phyloP scores from a whole-genome alignment of 1,284 basidiomycete species.

The Apiotrichum siamense region DNA sequence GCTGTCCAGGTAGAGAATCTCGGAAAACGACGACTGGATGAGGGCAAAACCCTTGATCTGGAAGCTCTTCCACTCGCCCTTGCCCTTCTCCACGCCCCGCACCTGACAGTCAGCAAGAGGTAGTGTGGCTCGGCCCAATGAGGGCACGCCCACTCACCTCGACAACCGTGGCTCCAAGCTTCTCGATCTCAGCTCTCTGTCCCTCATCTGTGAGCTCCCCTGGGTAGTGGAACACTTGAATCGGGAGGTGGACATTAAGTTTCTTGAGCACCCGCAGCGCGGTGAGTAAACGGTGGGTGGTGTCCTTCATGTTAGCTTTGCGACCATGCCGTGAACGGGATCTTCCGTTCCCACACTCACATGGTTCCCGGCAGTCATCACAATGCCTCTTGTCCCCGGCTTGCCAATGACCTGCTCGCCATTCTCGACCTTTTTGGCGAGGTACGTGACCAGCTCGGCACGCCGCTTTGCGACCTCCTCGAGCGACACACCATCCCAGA shows the following conservation, averaged over 20 bases:
- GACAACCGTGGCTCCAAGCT: slow-evolving; percentile 40
- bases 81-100: slow-evolving; percentile 26
- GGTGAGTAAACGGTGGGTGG: slow-evolving; percentile 42
- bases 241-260: slow-evolving; percentile 41
- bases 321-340: too few relatives aligned
- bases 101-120: slow-evolving; percentile 18
- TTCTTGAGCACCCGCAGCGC: slow-evolving; percentile 42
- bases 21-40: slow-evolving; percentile 46
- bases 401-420: slow-evolving; percentile 32
- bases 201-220: slow-evolving; percentile 40
- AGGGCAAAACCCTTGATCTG: slow-evolving; percentile 51
- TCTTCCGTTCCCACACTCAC: slow-evolving; percentile 26
- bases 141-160: slow-evolving; percentile 20
- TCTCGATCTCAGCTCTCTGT: slow-evolving; percentile 34
- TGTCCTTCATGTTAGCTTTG: slow-evolving; percentile 36
- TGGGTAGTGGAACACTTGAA: slow-evolving; percentile 50
- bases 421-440: slow-evolving; percentile 27
- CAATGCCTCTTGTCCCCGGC: slow-evolving; percentile 40
- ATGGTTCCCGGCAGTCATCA: slow-evolving; percentile 48
- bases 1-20: slow-evolving; percentile 48
- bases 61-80: slow-evolving; percentile 33
- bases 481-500: slow-evolving; percentile 37
- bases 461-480: slow-evolving; percentile 37
- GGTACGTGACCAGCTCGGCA: slow-evolving; percentile 37
- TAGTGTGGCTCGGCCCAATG: background rate